Conservation (phyloP, 2,329 filamentous ascomycete species). For the Colletotrichum cordylinicola region DNA sequence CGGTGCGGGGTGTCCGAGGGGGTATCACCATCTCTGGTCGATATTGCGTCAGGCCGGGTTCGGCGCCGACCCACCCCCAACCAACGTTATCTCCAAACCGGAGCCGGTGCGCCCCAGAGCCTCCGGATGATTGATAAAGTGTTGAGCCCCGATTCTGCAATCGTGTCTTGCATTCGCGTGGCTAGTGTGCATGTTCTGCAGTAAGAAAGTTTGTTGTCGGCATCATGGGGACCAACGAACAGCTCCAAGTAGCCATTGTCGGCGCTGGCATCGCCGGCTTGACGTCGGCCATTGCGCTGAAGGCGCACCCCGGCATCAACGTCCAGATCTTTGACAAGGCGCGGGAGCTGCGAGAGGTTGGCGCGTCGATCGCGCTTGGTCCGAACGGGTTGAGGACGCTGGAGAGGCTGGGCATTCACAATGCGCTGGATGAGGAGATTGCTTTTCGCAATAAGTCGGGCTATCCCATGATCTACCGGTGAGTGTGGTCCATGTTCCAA, state of each 20-base stretch:
- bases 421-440: constrained; percentile 46
- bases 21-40: constrained; percentile 15
- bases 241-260: constrained; percentile 49
- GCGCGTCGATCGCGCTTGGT: constrained; percentile 54
- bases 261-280: constrained; percentile 59
- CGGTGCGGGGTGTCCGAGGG: constrained; percentile 4
- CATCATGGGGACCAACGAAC: neutral
- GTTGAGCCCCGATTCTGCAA: neutral
- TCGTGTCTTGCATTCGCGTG: neutral
- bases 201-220: neutral
- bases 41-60: constrained; percentile 21
- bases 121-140: neutral
- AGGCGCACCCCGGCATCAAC: constrained; percentile 43
- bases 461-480: constrained; percentile 52
- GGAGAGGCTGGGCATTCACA: constrained; percentile 53
- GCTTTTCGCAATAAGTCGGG: constrained; percentile 45
- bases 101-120: neutral
- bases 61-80: constrained; percentile 13
- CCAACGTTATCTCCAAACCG: constrained; percentile 1
- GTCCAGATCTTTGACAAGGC: constrained; percentile 58
- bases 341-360: constrained; percentile 49
- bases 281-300: constrained; percentile 50
- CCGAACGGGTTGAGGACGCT: constrained; percentile 59
- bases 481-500: neutral
- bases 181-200: neutral